Evolutionary conservation across 768 basidiomycete species (phyloP).

Genomic region (Suillus fuscotomentosus): DNA sequence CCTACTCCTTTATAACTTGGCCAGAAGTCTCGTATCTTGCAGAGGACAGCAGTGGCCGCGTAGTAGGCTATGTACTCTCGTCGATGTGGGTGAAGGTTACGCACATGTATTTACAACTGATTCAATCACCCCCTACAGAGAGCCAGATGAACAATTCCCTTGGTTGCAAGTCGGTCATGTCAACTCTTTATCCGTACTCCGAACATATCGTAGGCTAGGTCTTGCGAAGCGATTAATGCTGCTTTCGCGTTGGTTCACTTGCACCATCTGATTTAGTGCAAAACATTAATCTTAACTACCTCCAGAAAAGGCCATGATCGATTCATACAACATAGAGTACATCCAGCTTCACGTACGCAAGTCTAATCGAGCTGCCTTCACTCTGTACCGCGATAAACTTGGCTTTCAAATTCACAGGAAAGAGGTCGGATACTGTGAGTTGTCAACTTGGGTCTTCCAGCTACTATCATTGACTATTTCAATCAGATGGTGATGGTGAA

Average conservation of each 20-base stretch:
- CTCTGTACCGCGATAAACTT: slow-evolving; percentile 21
- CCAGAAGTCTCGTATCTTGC: slow-evolving; percentile 55
- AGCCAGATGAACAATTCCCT: slow-evolving; percentile 18
- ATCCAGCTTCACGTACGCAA: slow-evolving; percentile 30
- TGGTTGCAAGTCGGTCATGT: slow-evolving; percentile 21
- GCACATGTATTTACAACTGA: not conserved
- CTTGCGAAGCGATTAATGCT: slow-evolving; percentile 27
- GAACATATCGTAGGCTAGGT: slow-evolving; percentile 28
- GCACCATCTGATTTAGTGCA: not conserved
- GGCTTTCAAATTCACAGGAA: slow-evolving; percentile 18
- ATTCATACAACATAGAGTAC: slow-evolving; percentile 16
- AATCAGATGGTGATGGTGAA: slow-evolving; percentile 25
- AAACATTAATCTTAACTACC: slow-evolving; percentile 1
- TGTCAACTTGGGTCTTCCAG: not conserved
- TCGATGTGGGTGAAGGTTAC: slow-evolving; percentile 42
- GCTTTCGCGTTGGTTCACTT: slow-evolving; percentile 19
- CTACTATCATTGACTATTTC: not conserved
- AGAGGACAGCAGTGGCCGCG: slow-evolving; percentile 44
- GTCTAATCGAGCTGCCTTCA: slow-evolving; percentile 24
- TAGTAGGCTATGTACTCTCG: slow-evolving; percentile 57
- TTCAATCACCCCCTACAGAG: slow-evolving; percentile 12
- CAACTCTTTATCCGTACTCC: slow-evolving; percentile 28
- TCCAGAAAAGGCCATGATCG: slow-evolving; percentile 24
- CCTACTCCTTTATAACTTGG: slow-evolving; percentile 48
- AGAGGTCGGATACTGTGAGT: slow-evolving; percentile 26